Evolutionary conservation across 1,284 basidiomycete species (phyloP).

Genomic region (Lentinula novae-zelandiae): DNA sequence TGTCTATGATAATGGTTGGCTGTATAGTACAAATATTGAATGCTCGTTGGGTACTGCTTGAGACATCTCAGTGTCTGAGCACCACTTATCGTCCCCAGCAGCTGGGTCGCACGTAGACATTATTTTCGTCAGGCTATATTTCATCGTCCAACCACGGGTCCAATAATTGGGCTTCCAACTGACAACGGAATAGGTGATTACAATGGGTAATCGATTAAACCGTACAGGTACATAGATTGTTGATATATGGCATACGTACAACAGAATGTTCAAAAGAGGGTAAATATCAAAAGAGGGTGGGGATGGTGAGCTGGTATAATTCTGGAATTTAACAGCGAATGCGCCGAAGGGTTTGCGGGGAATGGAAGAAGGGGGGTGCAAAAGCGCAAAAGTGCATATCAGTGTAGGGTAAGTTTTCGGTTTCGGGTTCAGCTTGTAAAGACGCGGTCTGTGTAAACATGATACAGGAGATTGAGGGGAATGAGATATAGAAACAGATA

Average conservation of each 20-base stretch:
- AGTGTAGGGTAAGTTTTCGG: background rate
- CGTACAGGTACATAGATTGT: slow-evolving; percentile 4
- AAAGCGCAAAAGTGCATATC: background rate
- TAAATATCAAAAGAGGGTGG: background rate
- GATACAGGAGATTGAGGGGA: background rate
- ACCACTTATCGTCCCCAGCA: too few species aligned
- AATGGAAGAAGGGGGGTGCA: background rate
- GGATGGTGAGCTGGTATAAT: background rate
- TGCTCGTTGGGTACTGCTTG: too few species aligned
- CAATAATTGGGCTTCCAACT: too few species aligned
- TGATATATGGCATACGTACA: slow-evolving; percentile 3
- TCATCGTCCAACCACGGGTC: too few species aligned
- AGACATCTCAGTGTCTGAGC: too few species aligned
- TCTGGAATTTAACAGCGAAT: background rate
- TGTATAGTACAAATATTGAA: too few species aligned
- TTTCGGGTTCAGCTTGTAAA: background rate
- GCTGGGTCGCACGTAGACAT: too few species aligned
- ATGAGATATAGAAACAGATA: background rate
- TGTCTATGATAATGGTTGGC: too few species aligned
- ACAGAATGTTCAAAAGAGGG: background rate
- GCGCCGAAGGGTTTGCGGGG: background rate
- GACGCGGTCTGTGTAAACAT: background rate
- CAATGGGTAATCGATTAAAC: background rate
- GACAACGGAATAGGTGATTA: too few species aligned
- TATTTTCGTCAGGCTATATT: too few species aligned